A percentile compares a stretch with the other conserved stretches of the same genome.
phyloP scores from a whole-genome alignment of 140 eudicot species.

The Senecio squalidus region DNA sequence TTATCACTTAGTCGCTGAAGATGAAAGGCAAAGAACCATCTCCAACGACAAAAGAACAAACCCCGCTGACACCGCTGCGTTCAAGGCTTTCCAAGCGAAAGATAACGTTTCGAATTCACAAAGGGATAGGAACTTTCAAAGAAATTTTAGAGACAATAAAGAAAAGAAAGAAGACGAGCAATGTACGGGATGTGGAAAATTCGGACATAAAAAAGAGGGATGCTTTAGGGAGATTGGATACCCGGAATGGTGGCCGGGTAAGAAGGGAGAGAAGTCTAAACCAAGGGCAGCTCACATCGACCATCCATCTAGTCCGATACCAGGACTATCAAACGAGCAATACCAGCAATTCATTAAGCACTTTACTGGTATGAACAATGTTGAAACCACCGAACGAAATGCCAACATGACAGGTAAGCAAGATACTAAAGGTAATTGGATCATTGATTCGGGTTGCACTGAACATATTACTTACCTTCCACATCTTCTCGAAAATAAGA shows the following conservation, averaged over 20 bases:
- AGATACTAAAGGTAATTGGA: neutral
- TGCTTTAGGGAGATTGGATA: neutral
- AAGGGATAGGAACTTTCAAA: neutral
- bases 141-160: neutral
- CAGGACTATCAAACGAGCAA: neutral
- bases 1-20: neutral
- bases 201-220: neutral
- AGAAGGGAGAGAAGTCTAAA: neutral
- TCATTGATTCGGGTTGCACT: neutral
- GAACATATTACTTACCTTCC: neutral
- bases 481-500: neutral
- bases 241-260: neutral
- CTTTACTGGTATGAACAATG: neutral
- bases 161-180: neutral
- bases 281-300: neutral
- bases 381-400: neutral
- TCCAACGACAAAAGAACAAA: neutral
- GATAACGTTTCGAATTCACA: no score
- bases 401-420: neutral
- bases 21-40: neutral
- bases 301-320: neutral
- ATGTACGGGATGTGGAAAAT: neutral
- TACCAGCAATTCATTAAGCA: neutral
- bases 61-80: no score
- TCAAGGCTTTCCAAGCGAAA: no score